Conservation (phyloP, 176 grass and related monocot species). For the Oryza meridionalis region DNA sequence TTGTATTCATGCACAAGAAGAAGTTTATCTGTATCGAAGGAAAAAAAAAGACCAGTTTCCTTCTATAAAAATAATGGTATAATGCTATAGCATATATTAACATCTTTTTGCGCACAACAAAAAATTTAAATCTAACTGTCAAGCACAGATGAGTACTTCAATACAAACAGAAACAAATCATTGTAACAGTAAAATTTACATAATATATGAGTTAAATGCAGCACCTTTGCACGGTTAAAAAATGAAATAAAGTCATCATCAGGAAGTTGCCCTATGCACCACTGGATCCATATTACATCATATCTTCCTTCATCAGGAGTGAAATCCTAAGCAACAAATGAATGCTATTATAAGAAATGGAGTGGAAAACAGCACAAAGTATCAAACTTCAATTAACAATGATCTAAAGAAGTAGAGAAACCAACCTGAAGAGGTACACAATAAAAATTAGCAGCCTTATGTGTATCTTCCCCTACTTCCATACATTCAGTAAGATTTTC, state of each 20-base stretch:
- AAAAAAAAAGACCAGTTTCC: background rate
- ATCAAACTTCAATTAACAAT: constrained; percentile 18
- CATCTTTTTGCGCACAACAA: constrained; percentile 6
- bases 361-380: background rate
- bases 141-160: constrained; percentile 11
- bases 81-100: background rate
- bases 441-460: constrained; percentile 84
- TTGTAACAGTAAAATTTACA: constrained; percentile 12
- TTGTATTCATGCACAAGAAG: background rate
- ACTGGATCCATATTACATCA: constrained; percentile 99
- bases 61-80: constrained; percentile 6
- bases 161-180: background rate
- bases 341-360: constrained; percentile 7
- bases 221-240: constrained; percentile 87
- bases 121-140: background rate
- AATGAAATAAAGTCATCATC: constrained; percentile 98
- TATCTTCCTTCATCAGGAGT: constrained; percentile 86
- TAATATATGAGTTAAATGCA: background rate
- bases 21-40: background rate
- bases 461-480: constrained; percentile 52
- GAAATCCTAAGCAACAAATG: constrained; percentile 64
- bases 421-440: constrained; percentile 94
- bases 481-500: constrained; percentile 71
- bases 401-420: constrained; percentile 18
- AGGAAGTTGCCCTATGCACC: constrained; percentile 97